Evolutionary conservation across 768 basidiomycete genomes (phyloP).

Genomic region (Mycena leptocephala): DNA sequence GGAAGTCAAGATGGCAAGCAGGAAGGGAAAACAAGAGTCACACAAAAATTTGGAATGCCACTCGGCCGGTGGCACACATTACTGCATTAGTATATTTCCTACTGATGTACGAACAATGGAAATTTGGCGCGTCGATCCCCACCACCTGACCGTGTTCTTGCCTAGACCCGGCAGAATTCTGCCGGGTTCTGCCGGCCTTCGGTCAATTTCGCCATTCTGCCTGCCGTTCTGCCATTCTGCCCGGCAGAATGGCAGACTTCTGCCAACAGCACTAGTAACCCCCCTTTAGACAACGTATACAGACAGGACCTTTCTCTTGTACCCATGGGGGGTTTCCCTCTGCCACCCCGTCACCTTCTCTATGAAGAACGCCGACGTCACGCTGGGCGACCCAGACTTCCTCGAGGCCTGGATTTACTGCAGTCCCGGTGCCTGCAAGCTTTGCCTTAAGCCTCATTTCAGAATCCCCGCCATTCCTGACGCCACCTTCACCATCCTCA

Average conservation of each 20-base stretch:
- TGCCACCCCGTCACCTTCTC: neutral
- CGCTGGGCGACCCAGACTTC: neutral
- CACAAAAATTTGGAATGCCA: neutral
- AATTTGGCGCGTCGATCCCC: no score
- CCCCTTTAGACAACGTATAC: neutral
- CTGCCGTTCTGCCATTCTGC: neutral
- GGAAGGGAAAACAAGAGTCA: neutral
- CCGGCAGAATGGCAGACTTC: neutral
- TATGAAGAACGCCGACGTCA: neutral
- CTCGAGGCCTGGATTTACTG: neutral
- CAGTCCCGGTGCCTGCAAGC: neutral
- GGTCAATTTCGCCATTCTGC: neutral
- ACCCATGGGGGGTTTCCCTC: neutral
- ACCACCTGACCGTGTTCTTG: no score
- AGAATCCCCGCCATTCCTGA: neutral
- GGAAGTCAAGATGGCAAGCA: neutral
- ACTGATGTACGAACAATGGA: no score
- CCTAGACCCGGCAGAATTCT: no score
- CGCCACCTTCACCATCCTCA: neutral
- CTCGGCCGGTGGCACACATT: neutral
- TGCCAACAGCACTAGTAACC: neutral
- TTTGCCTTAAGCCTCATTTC: neutral
- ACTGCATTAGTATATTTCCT: no score
- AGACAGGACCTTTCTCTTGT: neutral
- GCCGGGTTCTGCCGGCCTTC: neutral